phyloP scores from a whole-genome alignment of 257 asterid genomes.

The Lavandula angustifolia region DNA sequence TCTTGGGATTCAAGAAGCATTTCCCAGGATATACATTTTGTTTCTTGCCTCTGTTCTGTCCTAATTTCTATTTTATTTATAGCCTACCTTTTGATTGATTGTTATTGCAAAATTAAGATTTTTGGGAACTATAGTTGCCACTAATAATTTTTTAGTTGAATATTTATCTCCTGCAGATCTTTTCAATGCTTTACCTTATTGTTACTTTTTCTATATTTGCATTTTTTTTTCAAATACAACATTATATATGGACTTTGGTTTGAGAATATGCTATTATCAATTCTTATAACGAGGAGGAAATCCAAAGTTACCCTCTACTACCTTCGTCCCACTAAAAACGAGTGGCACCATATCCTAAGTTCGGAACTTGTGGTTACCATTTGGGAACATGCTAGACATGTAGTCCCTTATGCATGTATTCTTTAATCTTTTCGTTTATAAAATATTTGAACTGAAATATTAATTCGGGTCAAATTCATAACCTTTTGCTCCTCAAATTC shows the following conservation, averaged over 20 bases:
- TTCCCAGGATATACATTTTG: conserved; percentile 30
- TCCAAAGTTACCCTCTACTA: too few relatives aligned
- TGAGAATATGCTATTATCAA: too few relatives aligned
- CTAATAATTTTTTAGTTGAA: conserved; percentile 27
- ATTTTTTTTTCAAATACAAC: not conserved
- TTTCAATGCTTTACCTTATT: not conserved
- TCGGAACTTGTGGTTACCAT: conserved; percentile 27
- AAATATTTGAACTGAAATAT: too few relatives aligned
- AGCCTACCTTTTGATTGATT: conserved; percentile 53
- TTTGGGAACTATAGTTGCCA: conserved; percentile 30
- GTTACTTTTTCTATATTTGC: not conserved
- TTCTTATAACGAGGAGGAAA: too few relatives aligned
- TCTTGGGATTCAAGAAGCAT: not conserved
- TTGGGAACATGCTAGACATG: conserved; percentile 35
- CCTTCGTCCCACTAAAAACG: too few relatives aligned
- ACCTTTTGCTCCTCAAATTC: too few relatives aligned
- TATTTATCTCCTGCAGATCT: not conserved
- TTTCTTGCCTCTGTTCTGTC: conserved; percentile 30
- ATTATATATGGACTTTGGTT: too few relatives aligned
- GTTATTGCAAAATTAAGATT: conserved; percentile 30
- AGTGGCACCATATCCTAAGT: conserved; percentile 20
- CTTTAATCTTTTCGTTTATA: too few relatives aligned
- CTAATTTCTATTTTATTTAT: conserved; percentile 37
- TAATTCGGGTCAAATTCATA: too few relatives aligned
- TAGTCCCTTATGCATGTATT: conserved; percentile 24